Conservation (phyloP, 2,329 filamentous ascomycete genomes). For the Fusarium armeniacum region DNA sequence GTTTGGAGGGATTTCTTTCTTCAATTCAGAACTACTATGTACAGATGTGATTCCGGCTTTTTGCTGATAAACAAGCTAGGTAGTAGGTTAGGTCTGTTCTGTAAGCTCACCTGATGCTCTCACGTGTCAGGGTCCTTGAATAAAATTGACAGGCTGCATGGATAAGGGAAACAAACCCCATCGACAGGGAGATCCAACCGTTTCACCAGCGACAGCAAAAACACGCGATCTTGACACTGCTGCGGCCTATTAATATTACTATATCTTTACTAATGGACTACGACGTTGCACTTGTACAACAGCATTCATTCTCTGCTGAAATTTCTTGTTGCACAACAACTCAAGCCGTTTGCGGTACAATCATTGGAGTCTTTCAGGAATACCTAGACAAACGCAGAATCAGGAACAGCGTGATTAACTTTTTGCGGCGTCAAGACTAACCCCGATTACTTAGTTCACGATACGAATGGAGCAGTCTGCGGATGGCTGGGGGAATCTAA, state of each 20-base stretch:
- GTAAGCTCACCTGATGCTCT: constrained; percentile 35
- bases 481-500: constrained; percentile 11
- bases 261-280: constrained; percentile 1
- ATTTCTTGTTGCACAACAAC: constrained; percentile 16
- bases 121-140: constrained; percentile 34
- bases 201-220: constrained; percentile 37
- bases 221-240: constrained; percentile 16
- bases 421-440: constrained; percentile 25
- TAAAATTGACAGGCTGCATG: constrained; percentile 1
- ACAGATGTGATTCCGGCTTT: not conserved
- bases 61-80: not conserved
- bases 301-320: not conserved
- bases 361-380: not conserved
- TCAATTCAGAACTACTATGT: not conserved
- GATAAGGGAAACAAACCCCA: constrained; percentile 27
- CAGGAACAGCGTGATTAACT: constrained; percentile 19
- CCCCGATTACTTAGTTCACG: constrained; percentile 24
- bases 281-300: constrained; percentile 26
- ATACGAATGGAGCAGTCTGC: constrained; percentile 6
- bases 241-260: not conserved
- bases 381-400: not conserved
- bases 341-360: constrained; percentile 14
- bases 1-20: not conserved
- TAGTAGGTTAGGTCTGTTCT: not conserved
- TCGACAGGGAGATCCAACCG: constrained; percentile 7